Conservation (phyloP, 2,329 filamentous ascomycete species). For the Diplocarpon rosae region DNA sequence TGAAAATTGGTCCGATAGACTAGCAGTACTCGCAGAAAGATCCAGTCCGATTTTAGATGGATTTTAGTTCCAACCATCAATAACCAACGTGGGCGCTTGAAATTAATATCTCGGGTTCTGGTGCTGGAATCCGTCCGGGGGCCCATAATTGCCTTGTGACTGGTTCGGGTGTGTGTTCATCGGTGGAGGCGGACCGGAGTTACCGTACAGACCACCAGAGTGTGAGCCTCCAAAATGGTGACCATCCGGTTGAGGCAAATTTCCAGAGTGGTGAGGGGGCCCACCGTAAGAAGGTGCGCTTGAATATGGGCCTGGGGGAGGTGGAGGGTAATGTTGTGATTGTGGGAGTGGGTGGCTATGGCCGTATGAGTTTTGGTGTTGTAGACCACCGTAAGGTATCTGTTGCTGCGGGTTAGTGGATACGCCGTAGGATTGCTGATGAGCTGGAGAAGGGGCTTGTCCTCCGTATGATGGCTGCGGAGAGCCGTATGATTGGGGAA, state of each 20-base stretch:
- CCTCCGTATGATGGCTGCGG: constrained; percentile 3
- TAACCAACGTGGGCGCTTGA: no score
- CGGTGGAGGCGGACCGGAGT: constrained; percentile 8
- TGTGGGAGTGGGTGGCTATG: constrained; percentile 8
- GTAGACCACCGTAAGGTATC: constrained; percentile 19
- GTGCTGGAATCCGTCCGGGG: not conserved
- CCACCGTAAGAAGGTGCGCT: constrained; percentile 11
- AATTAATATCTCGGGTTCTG: constrained; percentile 1
- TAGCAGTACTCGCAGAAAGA: no score
- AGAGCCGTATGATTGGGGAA: constrained; percentile 6
- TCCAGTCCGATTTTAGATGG: no score
- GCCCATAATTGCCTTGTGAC: constrained; percentile 10
- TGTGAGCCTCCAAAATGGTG: constrained; percentile 18
- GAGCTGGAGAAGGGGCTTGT: not conserved
- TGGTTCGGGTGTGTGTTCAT: constrained; percentile 11
- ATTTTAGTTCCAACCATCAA: no score
- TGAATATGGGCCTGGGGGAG: constrained; percentile 7
- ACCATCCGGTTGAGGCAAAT: constrained; percentile 16
- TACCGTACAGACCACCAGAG: constrained; percentile 20
- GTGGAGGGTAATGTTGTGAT: constrained; percentile 11
- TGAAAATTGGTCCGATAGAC: no score
- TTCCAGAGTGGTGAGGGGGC: constrained; percentile 15
- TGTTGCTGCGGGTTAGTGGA: constrained; percentile 9
- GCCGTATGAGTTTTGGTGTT: constrained; percentile 19
- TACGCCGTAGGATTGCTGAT: constrained; percentile 8